Base-by-base conservation (phyloP, 768 basidiomycete genomes). In the Albatrellus ellisii region DNA sequence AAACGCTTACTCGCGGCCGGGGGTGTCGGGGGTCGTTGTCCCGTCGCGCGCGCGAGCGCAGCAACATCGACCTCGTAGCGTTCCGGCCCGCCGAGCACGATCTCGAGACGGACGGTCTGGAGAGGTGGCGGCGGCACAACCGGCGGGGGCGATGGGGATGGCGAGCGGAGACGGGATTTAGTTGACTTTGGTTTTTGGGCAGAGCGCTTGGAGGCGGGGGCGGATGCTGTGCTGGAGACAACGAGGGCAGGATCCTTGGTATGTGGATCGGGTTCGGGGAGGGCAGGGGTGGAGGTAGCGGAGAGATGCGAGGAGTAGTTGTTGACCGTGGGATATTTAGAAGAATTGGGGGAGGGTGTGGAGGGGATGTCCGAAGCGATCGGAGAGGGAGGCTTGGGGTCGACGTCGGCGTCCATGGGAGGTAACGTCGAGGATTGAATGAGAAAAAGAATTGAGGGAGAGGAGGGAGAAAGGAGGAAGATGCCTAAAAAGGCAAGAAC, bases 21-120 rank as follows among this genome's bases (percentile, higher is more conserved):
- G 3, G 79, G 80, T 0, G 79, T 79, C 1, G 71, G 62, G 1
- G 66, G 64, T 11, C 78, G 65, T 58, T 83, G 83, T 6, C 82
- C 82, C 1, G 76, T 73, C 7, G 66, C 70, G 48, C 77, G 75
- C 22, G 81, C 69, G 25, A 74, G 60, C 17, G 57, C 49, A 6
- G 69, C 51, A 44, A 86, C 70, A 51, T 86, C 75, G 35, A 86
- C 75, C 43, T 81, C 79, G 56, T 86, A 87, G 50, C 79, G 76
- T 1, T 72, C 68, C 1, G 79, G 81, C 0, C 84, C 83, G 3
- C 81, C 83, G 3, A 88, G 70, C 7, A 36, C 57, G 52, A 88
- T 83, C 3, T 78, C 66, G 18, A 87, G 68, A 3, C 84, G 68
- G 36, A 87, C 68, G 2, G 84, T 87, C 41, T 68, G 62, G 14